Conservation (phyloP, 352 stramenopile species). For the Pythium rhizo-oryzae region DNA sequence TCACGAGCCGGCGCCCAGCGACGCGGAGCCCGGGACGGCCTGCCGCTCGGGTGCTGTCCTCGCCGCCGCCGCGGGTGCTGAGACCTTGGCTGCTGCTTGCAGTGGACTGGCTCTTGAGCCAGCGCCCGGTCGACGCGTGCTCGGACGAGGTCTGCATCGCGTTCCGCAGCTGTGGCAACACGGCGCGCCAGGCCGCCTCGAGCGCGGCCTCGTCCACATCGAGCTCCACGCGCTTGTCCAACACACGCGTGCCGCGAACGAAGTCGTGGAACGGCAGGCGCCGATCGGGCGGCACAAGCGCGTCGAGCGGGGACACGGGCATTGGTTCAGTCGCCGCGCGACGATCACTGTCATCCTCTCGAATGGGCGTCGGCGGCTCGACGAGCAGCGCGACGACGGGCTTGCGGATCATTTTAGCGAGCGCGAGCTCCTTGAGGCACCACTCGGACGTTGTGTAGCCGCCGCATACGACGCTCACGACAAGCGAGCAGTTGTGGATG, state of each 20-base stretch:
- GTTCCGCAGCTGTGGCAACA: constrained; percentile 49
- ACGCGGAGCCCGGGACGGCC: background rate
- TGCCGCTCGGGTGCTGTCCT: no score
- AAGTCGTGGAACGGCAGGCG: constrained; percentile 63
- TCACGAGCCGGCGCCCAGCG: constrained; percentile 2
- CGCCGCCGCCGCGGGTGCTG: no score
- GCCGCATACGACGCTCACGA: constrained; percentile 73
- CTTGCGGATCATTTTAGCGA: constrained; percentile 73
- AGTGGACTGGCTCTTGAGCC: constrained; percentile 2
- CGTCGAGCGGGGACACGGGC: constrained; percentile 21
- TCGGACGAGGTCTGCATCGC: constrained; percentile 53
- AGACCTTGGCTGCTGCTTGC: background rate
- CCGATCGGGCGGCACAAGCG: constrained; percentile 49
- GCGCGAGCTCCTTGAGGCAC: constrained; percentile 82
- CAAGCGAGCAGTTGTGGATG: constrained; percentile 73
- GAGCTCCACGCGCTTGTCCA: constrained; percentile 43
- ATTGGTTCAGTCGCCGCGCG: background rate
- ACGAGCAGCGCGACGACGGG: constrained; percentile 41
- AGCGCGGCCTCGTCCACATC: constrained; percentile 57
- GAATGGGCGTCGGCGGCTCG: constrained; percentile 1
- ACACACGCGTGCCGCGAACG: constrained; percentile 37
- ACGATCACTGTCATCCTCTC: background rate
- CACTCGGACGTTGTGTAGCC: constrained; percentile 77
- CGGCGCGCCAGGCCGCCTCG: constrained; percentile 42
- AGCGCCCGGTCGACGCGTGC: constrained; percentile 31